Evolutionary conservation across 2,329 filamentous ascomycete genomes (phyloP).

Genomic region (Albophoma yamanashiensis): DNA sequence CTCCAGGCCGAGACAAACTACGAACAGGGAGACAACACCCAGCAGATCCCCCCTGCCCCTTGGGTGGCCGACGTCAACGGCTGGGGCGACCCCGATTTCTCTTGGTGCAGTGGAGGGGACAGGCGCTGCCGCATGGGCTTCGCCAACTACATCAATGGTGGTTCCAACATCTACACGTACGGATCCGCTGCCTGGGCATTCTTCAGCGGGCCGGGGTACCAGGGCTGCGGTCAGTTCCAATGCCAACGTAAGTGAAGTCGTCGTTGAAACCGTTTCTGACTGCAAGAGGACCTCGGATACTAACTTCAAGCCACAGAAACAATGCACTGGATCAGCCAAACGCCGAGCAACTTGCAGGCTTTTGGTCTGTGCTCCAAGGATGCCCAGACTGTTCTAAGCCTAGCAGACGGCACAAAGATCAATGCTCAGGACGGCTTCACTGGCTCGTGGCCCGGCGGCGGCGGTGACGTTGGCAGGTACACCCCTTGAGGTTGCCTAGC

Average conservation of each 20-base stretch:
- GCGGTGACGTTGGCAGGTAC: slow-evolving; percentile 26
- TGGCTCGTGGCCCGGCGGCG: slow-evolving; percentile 21
- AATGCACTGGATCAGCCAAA: slow-evolving; percentile 28
- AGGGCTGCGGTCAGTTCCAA: slow-evolving; percentile 19
- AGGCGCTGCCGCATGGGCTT: slow-evolving; percentile 31
- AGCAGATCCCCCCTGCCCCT: slow-evolving; percentile 23
- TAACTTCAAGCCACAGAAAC: slow-evolving; percentile 4
- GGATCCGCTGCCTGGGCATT: slow-evolving; percentile 32
- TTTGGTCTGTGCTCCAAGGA: slow-evolving; percentile 32
- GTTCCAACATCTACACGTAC: slow-evolving; percentile 28
- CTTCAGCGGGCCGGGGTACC: slow-evolving; percentile 27
- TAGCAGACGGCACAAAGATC: slow-evolving; percentile 24
- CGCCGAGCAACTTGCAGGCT: slow-evolving; percentile 25
- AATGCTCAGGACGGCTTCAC: slow-evolving; percentile 19
- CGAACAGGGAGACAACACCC: slow-evolving; percentile 20
- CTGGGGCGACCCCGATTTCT: slow-evolving; percentile 32
- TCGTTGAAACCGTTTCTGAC: neutral
- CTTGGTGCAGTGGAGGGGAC: slow-evolving; percentile 24
- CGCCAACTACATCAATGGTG: slow-evolving; percentile 30
- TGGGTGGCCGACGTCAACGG: slow-evolving; percentile 23
- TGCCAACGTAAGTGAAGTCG: slow-evolving; percentile 19
- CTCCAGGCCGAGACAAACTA: slow-evolving; percentile 44
- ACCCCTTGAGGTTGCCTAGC: slow-evolving; percentile 9
- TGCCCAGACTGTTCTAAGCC: slow-evolving; percentile 19
- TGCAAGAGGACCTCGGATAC: neutral